These are phyloP conservation scores for Dorcoceras hygrometricum DNA, from an alignment of 257 asterid genomes.

Conservation along the genomic window DNA sequence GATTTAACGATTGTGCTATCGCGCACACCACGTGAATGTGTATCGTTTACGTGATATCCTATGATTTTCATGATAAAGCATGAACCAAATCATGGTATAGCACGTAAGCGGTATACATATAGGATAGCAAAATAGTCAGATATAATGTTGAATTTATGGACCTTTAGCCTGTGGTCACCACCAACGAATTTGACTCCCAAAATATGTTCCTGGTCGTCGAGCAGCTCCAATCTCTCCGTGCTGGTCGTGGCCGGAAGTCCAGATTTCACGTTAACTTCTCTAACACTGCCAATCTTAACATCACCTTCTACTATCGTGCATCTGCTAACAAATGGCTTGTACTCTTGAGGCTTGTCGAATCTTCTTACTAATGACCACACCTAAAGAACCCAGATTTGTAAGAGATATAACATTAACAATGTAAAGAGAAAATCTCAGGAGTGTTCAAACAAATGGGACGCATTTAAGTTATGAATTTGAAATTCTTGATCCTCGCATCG, in stretches of 20 bases:
- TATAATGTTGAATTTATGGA: too few relatives aligned
- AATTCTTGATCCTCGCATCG: background rate
- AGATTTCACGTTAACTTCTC: conserved; percentile 89
- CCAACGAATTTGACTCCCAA: conserved; percentile 83
- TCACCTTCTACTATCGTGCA: conserved; percentile 66
- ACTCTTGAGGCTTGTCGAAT: conserved; percentile 87
- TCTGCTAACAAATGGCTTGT: conserved; percentile 85
- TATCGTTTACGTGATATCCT: too few relatives aligned
- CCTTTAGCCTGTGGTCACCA: conserved; percentile 92
- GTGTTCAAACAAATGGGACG: too few relatives aligned
- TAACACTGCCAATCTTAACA: conserved; percentile 72
- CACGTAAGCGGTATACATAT: too few relatives aligned
- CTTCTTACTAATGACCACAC: conserved; percentile 96
- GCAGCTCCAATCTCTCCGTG: conserved; percentile 82
- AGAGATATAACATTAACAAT: background rate
- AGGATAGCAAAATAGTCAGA: too few relatives aligned
- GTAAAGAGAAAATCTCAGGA: background rate
- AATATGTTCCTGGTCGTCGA: conserved; percentile 76
- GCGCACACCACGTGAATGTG: too few relatives aligned
- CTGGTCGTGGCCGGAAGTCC: conserved; percentile 97
- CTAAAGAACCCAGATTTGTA: conserved; percentile 27
- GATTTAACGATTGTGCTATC: too few relatives aligned
- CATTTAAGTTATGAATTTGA: too few relatives aligned
- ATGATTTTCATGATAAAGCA: too few relatives aligned
- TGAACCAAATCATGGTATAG: too few relatives aligned